Base-by-base conservation (phyloP, 2,329 filamentous ascomycete species). In the Colletotrichum kahawae region DNA sequence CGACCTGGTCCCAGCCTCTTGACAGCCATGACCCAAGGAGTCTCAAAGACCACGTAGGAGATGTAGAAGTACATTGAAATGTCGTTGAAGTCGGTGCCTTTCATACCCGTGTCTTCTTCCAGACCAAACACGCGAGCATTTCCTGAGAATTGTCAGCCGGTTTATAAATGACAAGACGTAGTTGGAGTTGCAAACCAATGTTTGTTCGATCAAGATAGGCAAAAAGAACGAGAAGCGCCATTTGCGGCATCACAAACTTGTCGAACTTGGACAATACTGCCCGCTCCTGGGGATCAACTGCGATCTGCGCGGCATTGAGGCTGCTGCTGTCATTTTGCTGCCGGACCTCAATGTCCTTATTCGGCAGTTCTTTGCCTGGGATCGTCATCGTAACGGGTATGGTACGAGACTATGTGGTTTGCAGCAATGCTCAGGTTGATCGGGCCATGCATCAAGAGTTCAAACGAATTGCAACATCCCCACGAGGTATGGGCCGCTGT, bases 91-190 rank as follows among this genome's bases (percentile, higher is more conserved):
- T 84, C 78, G 1, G 78, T 78, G 4, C 78, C 79, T 1, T 76
- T 74, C 75, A 84, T 80, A 0, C 79, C 77, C 12, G 83, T 79
- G 29, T 82, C 80, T 24, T 82, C 78, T 3, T 81, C 78, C 5
- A 85, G 77, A 70, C 84, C 79, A 74, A 82, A 78, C 31, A 84
- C 79, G 31, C 82, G 77, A 7, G 82, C 81, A 69, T 85, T 84
- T n/a, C 81, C 83, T n/a, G 1, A 7, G 16, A 33, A 7, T 12
- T 60, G 27, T 60, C 10, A 60, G 56, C 21, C 43, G 13, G n/a
- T 21, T 1, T 12, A 9, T 18, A 13, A 18, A 2, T 29, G 54
- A 57, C 16, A 9, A 6, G 54, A 13, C n/a, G 2, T 21, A 7
- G n/a, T 10, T 21, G 43, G 43, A 2, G 2, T 13, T 51, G n/a